Base-by-base conservation (phyloP, 1,284 basidiomycete species). In the Rhodotorula glutinis region DNA sequence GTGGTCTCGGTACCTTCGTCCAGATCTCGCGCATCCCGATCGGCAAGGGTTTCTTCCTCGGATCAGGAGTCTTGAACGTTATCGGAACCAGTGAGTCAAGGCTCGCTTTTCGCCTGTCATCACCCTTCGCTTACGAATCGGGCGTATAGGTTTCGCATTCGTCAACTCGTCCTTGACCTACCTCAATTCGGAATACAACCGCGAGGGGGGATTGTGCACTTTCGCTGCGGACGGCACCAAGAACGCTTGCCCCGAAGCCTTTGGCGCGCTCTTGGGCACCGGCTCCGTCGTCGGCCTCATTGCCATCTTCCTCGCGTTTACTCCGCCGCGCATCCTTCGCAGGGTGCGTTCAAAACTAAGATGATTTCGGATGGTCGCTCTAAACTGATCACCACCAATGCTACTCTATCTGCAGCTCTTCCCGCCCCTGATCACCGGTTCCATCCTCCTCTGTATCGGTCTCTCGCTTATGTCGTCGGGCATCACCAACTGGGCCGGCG, bases 211-310 rank as follows among this genome's bases (percentile, higher is more conserved):
- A 19, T 63, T 70, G 21, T 78, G 77, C 53, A 60, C 63, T 4
- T 65, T 60, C 29, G 69, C 63, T 33, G 54, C 72, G 4, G 74
- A 74, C 38, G 76, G 77, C 21, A 69, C 61, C 27, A 65, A 74
- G 25, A 66, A 57, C 0, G 46, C 77, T 0, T 78, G 77, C 40
- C 75, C 75, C 13, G 74, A 77, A 17, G 77, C 74, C 0, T 78
- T 76, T 61, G 77, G 77, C 19, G 75, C 75, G 53, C 60, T 78
- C 16, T 69, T 78, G 21, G 77, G 77, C 16, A 77, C 76, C 0
- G 69, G 73, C 0, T 73, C 74, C 0, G 66, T 75, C 14, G 77
- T 76, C 61, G 69, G 73, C 13, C 40, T 78, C 57, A 65, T 77
- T n/a, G 76, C 77, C 47, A 66, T 78, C 40, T 56, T 67, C 7